Base-by-base conservation (phyloP, 305 asterid genomes). In the Fraxinus ornus region DNA sequence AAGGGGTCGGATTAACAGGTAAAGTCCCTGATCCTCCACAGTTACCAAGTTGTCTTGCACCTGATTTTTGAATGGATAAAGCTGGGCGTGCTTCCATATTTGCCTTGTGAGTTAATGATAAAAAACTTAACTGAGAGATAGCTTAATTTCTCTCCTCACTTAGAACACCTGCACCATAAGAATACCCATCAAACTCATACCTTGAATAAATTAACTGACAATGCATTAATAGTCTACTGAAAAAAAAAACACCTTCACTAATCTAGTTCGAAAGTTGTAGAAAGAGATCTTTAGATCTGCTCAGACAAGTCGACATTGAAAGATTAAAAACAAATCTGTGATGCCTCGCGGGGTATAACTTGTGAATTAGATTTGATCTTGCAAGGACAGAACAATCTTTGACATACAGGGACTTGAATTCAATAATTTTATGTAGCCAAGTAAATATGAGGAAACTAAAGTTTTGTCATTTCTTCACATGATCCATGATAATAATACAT, bases 41-140 rank as follows among this genome's bases (percentile, higher is more conserved):
- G 83, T 84, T 89, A 85, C 86, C 84, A 82, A 87, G 85, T 85
- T 90, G 93, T 73, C 86, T 87, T 73, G 92, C 82, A 75, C 88
- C 89, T 44, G 94, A 81, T 81, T 96, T 90, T 84, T 91, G 96
- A 86, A 92, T 82, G 49, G 92, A 88, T 72, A 92, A 62, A 87
- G 92, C 82, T 76, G 88, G 94, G 22, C 87, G 92, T 64, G 93
- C 84, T 78, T 89, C 91, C 92, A 89, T 89, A 24, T 78, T 68
- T 47, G 75, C 66, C 76, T 81, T 82, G 78, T 32, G 44, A 30
- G 52, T 33, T 66, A 78, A 78, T 41, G 81, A 78, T 15, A 33
- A 73, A 52, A 75, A 74, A 64, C 71, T 81, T 60, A 71, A 78
- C 72, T 78, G 28, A 86, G 35, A 79, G 79, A 80, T 82, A 83